These are phyloP conservation scores for Penicillium sp. DNA, from an alignment of 2,329 filamentous ascomycete species.

Conservation along the genomic window DNA sequence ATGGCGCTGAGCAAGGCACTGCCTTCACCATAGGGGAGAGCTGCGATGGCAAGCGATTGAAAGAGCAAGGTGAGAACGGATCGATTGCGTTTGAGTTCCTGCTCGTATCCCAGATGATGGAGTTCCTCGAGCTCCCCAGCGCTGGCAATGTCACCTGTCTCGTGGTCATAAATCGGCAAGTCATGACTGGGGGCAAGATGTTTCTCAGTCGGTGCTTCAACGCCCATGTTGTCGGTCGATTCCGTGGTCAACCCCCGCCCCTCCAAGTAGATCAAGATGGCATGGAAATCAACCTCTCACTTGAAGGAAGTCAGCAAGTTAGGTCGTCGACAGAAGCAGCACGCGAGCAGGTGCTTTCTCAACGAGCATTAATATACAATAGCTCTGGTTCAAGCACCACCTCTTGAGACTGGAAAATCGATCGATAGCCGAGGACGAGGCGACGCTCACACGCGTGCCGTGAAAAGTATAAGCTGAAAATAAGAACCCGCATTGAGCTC, in stretches of 20 bases:
- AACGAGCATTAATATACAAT: too few species aligned
- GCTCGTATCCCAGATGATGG: slow-evolving; percentile 51
- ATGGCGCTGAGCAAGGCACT: slow-evolving; percentile 37
- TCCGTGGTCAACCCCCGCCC: not conserved
- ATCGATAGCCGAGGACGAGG: too few species aligned
- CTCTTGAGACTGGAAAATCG: too few species aligned
- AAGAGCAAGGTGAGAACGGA: slow-evolving; percentile 57
- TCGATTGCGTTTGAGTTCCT: slow-evolving; percentile 53
- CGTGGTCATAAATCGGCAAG: slow-evolving; percentile 6
- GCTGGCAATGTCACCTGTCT: slow-evolving; percentile 13
- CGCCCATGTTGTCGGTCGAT: not conserved
- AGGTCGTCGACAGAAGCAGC: too few species aligned
- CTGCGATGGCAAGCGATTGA: slow-evolving; percentile 56
- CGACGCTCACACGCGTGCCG: too few species aligned
- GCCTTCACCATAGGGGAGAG: slow-evolving; percentile 51
- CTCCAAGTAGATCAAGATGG: not conserved
- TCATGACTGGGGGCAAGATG: not conserved
- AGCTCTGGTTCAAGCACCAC: too few species aligned
- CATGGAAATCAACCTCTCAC: not conserved
- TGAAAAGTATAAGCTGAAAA: too few species aligned
- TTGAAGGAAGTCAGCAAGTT: not conserved
- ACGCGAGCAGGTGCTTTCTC: too few species aligned
- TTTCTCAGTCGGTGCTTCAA: slow-evolving; percentile 6
- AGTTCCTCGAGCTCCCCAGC: slow-evolving; percentile 29
- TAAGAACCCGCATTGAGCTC: too few species aligned